Conservation (phyloP, 164 flowering plant genomes). For the Brasenia schreberi region DNA sequence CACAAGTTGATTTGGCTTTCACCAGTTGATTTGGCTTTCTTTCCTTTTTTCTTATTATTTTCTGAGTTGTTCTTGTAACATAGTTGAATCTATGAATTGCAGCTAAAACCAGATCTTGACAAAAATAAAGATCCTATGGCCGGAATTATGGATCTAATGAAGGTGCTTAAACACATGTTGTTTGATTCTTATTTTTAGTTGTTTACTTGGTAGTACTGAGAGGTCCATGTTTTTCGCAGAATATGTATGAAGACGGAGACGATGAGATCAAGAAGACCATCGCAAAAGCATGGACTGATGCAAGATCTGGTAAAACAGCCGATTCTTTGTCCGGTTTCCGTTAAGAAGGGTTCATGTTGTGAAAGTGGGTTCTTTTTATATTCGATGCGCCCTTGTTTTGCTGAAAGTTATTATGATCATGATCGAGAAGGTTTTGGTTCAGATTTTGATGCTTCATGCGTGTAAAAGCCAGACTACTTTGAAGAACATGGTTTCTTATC, state of each 20-base stretch:
- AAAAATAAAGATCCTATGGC: slow-evolving; percentile 87
- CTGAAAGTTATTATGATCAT: too few relatives aligned
- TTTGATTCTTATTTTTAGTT: too few relatives aligned
- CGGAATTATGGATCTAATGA: slow-evolving; percentile 95
- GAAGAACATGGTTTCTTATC: too few relatives aligned
- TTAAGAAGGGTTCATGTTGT: slow-evolving; percentile 2
- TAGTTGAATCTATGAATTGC: slow-evolving; percentile 1
- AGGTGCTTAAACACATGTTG: slow-evolving; percentile 24
- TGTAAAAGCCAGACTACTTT: not conserved
- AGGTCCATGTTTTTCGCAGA: slow-evolving; percentile 28
- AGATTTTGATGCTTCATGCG: not conserved
- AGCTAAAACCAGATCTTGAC: slow-evolving; percentile 71
- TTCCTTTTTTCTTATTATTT: not conserved
- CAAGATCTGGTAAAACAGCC: slow-evolving; percentile 76
- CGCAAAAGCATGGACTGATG: slow-evolving; percentile 96
- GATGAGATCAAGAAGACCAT: slow-evolving; percentile 93
- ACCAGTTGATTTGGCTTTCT: not conserved
- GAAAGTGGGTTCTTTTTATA: not conserved
- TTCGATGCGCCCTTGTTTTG: not conserved
- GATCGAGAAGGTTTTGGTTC: too few relatives aligned
- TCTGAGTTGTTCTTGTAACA: not conserved
- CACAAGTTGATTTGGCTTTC: not conserved
- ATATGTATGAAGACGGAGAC: slow-evolving; percentile 97
- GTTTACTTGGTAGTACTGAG: not conserved
- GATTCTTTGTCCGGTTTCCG: slow-evolving; percentile 49